Conservation (phyloP, 73 alveolate genomes). For the Tetrahymena elliotti region DNA sequence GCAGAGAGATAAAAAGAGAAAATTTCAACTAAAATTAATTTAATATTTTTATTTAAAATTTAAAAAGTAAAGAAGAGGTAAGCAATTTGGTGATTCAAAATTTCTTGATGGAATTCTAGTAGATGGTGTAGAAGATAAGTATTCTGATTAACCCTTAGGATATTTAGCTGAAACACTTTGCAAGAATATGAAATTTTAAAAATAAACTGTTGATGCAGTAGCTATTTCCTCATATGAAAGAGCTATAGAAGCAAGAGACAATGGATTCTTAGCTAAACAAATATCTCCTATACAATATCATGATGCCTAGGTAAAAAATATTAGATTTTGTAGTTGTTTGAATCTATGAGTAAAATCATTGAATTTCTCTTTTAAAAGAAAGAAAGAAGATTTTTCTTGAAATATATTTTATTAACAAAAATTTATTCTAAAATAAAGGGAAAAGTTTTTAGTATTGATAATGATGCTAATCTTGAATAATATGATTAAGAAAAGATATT, state of each 20-base stretch:
- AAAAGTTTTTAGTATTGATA: neutral
- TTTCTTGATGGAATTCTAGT: neutral
- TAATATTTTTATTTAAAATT: neutral
- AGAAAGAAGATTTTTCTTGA: too few relatives aligned
- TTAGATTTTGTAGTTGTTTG: too few relatives aligned
- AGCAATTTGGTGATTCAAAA: neutral
- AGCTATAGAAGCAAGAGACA: neutral
- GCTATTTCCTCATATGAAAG: neutral
- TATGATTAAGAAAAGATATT: conserved; percentile 1
- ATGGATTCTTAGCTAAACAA: conserved; percentile 6
- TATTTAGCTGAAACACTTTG: neutral
- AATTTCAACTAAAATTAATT: too few relatives aligned
- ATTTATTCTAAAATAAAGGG: neutral
- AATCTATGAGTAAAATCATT: too few relatives aligned
- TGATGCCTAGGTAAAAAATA: neutral
- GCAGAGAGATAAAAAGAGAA: neutral
- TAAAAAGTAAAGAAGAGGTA: neutral
- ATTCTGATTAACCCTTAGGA: neutral
- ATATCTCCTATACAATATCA: conserved; percentile 1
- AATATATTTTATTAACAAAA: too few relatives aligned
- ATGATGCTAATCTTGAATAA: neutral
- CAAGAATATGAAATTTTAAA: neutral
- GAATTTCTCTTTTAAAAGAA: too few relatives aligned
- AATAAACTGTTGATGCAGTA: conserved; percentile 3
- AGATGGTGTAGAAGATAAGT: neutral